Base-by-base conservation (phyloP, 163 green algal species). In the Chlorella variabilis region DNA sequence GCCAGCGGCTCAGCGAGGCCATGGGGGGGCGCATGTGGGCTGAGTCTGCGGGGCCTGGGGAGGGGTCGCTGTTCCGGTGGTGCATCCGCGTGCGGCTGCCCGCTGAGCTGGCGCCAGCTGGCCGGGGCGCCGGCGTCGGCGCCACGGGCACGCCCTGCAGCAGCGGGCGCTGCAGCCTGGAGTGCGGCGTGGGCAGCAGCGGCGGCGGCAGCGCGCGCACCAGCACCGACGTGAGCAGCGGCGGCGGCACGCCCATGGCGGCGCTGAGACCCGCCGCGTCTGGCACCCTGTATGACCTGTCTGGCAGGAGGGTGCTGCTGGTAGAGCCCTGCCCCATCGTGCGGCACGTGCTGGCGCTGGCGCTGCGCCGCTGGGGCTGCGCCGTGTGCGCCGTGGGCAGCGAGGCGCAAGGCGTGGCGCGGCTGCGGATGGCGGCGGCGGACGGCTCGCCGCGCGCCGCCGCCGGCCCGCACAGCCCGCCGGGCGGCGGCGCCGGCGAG, bases 271-370 rank as follows among this genome's bases (percentile, higher is more conserved):
- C 9, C 0, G 23, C 51, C 1, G 23, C 34, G 18, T 68, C 71
- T 0, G n/a, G 49, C 2, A 23, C 51, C 2, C 51, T 56, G 49
- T 39, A 68, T 2, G 36, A 63, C 34, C 78, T 93, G 67, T 27
- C 62, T 8, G 91, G 91, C 49, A 91, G 92, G 78, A 75, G 85
- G 31, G 85, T 95, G 25, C 75, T 96, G 69, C 81, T 96, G 51
- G 90, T 94, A 41, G 92, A 96, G 75, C 81, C 86, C 0, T 94
- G 87, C 49, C 61, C 79, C n/a, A 88, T 95, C 82, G 91, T 95
- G 34, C 86, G 91, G 5, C 67, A 86, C 29, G 87, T 93, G 51
- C 63, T 95, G 62, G 65, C 75, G 25, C 82, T 93, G 45, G 88
- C 89, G 9, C 73, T 95, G 73, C 76, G 77, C 0, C 77, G 84